phyloP scores from a whole-genome alignment of 352 stramenopile genomes.

The Phytopythium chamaehyphon region DNA sequence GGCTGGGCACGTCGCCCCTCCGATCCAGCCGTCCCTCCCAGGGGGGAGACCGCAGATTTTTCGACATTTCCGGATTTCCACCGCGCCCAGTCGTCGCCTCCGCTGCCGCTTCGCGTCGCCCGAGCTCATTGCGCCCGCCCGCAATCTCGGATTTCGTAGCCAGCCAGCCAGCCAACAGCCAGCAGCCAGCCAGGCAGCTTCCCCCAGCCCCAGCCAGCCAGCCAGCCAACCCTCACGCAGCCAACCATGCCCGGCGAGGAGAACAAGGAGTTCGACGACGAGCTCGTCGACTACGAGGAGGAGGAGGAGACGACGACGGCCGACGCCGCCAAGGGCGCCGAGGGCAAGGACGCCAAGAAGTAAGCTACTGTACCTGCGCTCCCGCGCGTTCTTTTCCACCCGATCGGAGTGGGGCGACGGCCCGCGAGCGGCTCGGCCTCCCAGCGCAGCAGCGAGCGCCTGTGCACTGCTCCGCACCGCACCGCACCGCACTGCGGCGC shows the following conservation, averaged over 20 bases:
- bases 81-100: slow-evolving; percentile 2
- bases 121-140: too few species aligned
- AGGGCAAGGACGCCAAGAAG: slow-evolving; percentile 89
- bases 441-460: slow-evolving; percentile 2
- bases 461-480: background rate
- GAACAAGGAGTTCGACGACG: slow-evolving; percentile 89
- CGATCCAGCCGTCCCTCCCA: slow-evolving; percentile 10
- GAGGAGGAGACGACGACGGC: slow-evolving; percentile 81
- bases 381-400: slow-evolving; percentile 5
- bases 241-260: slow-evolving; percentile 70
- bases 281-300: slow-evolving; percentile 88
- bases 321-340: slow-evolving; percentile 63
- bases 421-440: slow-evolving; percentile 3
- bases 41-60: slow-evolving; percentile 3
- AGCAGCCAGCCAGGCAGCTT: slow-evolving; percentile 34
- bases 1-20: slow-evolving; percentile 5
- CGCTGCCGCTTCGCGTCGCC: too few species aligned
- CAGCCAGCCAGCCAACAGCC: background rate
- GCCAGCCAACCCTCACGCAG: slow-evolving; percentile 2
- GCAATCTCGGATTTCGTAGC: background rate
- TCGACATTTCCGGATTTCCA: slow-evolving; percentile 20
- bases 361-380: slow-evolving; percentile 42
- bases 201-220: background rate
- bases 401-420: slow-evolving; percentile 1
- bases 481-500: slow-evolving; percentile 1